Evolutionary conservation across 208 protist genomes (phyloP), one percentile per base, ranked within the genome.

Genomic region (Endotrypanum monterogeii): DNA sequence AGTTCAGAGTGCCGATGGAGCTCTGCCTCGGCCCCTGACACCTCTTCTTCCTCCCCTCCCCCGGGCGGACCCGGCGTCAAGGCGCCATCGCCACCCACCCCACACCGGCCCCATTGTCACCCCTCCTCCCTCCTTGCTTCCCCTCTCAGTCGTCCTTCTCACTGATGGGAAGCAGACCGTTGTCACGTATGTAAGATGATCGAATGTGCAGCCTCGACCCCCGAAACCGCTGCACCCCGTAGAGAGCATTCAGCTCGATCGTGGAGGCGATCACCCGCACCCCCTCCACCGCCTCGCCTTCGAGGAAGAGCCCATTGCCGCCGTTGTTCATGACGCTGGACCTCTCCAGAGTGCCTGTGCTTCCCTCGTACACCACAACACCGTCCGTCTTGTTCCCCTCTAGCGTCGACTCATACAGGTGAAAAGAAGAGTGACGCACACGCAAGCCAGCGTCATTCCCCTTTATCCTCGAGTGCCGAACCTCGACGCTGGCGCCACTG

Each of bases 211-310:
- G 37, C 32, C 41, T 61, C n/a, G 87, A 90, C 35, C 86, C 80
- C 3, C 80, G 78, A 25, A 78, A 70, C 14, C 87, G 83, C 51
- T 94, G 87, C 30, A 94, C 80, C 2, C 90, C 90, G 78, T 91
- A 91, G 2, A 88, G 44, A 6, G 77, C 84, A 63, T 94, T 94
- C 52, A 89, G 69, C 74, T 92, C 87, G 30, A 94, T 76, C 16
- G 80, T 86, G 28, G 82, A 87, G 9, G 88, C 87, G 25, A 61
- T 52, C 61, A 90, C 72, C 20, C 66, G 72, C 32, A 86, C 73
- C 63, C 72, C 81, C 25, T 79, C 71, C 14, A 79, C 79, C 23
- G 67, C 18, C 0, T 70, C 51, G 28, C 68, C 68, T 12, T 73
- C 68, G 16, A 91, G 63, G 76, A 87, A 90, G 30, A 92, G 44